Conservation (phyloP, 2,329 filamentous ascomycete genomes). For the Epicoccum sorghinum region DNA sequence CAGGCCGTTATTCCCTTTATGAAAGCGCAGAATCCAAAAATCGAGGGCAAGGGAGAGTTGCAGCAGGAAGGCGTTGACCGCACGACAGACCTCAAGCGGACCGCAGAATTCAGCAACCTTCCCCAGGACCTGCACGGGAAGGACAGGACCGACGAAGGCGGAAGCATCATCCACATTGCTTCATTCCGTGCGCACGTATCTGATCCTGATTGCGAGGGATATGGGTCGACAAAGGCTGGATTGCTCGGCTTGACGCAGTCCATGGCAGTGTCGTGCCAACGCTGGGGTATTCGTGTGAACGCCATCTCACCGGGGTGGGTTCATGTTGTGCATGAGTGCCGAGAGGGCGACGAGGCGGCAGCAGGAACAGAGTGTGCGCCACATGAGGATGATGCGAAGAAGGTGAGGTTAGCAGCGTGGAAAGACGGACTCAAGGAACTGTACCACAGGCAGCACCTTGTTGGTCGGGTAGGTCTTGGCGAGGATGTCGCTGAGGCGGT, state of each 20-base stretch:
- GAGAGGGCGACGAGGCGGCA: slow-evolving; percentile 49
- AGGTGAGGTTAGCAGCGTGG: slow-evolving; percentile 42
- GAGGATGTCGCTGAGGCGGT: slow-evolving; percentile 55
- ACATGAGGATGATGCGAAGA: slow-evolving; percentile 24
- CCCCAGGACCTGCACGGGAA: slow-evolving; percentile 28
- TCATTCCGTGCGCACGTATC: slow-evolving; percentile 58
- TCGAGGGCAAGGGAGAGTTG: background rate
- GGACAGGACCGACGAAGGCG: slow-evolving; percentile 31
- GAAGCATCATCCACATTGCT: slow-evolving; percentile 52
- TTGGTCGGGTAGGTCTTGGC: slow-evolving; percentile 56
- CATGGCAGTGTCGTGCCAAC: slow-evolving; percentile 54
- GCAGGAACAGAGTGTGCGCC: slow-evolving; percentile 20
- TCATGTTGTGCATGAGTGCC: slow-evolving; percentile 53
- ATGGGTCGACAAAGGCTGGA: slow-evolving; percentile 58
- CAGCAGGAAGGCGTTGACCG: slow-evolving; percentile 24
- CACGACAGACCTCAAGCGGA: slow-evolving; percentile 26
- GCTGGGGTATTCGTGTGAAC: slow-evolving; percentile 54
- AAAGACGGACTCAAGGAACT: slow-evolving; percentile 53
- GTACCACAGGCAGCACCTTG: slow-evolving; percentile 57
- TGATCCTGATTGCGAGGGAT: slow-evolving; percentile 57
- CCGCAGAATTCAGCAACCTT: slow-evolving; percentile 27
- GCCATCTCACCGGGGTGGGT: slow-evolving; percentile 59
- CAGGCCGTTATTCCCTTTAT: slow-evolving; percentile 32
- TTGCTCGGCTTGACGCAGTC: slow-evolving; percentile 57
- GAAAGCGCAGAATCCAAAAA: slow-evolving; percentile 26